Evolutionary conservation across 2,329 filamentous ascomycete genomes (phyloP), one percentile per base, ranked within the genome.

Genomic region (Fusarium clavum): DNA sequence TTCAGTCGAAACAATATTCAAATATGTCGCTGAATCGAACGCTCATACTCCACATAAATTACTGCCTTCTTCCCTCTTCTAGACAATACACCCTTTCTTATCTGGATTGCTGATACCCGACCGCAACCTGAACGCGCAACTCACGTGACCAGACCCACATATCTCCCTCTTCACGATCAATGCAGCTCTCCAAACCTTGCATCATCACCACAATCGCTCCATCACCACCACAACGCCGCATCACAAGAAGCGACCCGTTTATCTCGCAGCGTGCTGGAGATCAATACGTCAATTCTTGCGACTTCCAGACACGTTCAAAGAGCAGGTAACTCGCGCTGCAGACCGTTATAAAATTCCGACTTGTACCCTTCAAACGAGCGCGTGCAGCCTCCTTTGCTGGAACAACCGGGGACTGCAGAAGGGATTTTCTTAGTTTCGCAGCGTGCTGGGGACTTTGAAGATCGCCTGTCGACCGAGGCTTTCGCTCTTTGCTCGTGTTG

Each of bases 371-470:
- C 44, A 43, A 67, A 38, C 44, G 56, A 40, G 62, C 13, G 52
- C 22, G 27, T 29, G 27, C 27, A 11, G 10, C 27, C 27, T 40
- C 52, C 40, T 51, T 67, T 25, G 48, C 11, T 67, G 63, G 63
- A 67, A 67, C 47, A 51, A 67, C 56, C 62, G 64, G 64, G 64
- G 34, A 29, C 48, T 27, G 53, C 44, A 55, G 57, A 68, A 56
- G 65, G 47, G 32, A 32, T 20, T 8, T 52, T 48, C 18, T 53
- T 49, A 34, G 8, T 24, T 40, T 68, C 41, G 65, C 64, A 57
- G 65, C 38, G 41, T 57, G 45, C 65, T 57, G 64, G 40, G 40
- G 64, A 44, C 24, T 22, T 25, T 46, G 29, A 29, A 22, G 44
- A 53, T 64, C 38, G 48, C 65, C 57, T 59, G 65, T 20, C 30